These are phyloP conservation scores for Paramecium biaurelia DNA, from an alignment of 73 alveolate species.

Conservation along the genomic window DNA sequence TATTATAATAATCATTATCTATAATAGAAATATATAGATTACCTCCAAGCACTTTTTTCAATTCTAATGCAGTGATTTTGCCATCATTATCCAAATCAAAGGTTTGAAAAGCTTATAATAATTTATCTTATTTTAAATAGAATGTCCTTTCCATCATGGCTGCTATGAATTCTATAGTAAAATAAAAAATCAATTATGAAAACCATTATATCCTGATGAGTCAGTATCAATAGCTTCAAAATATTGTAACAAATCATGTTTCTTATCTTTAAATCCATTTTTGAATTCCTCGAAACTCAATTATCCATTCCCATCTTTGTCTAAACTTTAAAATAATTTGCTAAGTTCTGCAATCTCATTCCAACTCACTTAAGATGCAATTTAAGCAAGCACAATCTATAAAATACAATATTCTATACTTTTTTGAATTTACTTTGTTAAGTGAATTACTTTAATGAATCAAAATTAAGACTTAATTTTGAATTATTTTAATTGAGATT, in stretches of 20 bases:
- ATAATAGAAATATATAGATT: background rate
- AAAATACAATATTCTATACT: background rate
- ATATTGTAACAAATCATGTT: background rate
- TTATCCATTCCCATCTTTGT: conserved; percentile 70
- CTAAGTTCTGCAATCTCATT: conserved; percentile 55
- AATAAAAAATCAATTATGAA: background rate
- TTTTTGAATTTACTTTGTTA: conserved; percentile 24
- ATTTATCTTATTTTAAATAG: conserved; percentile 49
- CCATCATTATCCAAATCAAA: conserved; percentile 66
- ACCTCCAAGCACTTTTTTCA: conserved; percentile 52
- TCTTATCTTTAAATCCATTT: conserved; percentile 64
- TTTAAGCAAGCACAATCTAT: conserved; percentile 47
- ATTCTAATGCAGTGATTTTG: conserved; percentile 41
- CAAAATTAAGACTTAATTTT: conserved; percentile 22
- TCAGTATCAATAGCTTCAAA: conserved; percentile 60
- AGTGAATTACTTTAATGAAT: conserved; percentile 39
- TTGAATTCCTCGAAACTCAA: conserved; percentile 70
- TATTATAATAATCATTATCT: background rate
- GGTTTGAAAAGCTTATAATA: conserved; percentile 53
- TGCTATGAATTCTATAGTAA: conserved; percentile 50
- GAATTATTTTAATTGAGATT: conserved; percentile 8
- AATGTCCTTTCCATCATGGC: conserved; percentile 56
- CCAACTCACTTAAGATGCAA: conserved; percentile 65
- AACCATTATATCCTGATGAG: conserved; percentile 59
- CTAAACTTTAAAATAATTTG: conserved; percentile 62